Percentiles rank a stretch among this genome's conserved stretches.
These are phyloP conservation scores for Arxiozyma slooffiae DNA, from an alignment of 1,139 yeast species.

Conservation along the genomic window DNA sequence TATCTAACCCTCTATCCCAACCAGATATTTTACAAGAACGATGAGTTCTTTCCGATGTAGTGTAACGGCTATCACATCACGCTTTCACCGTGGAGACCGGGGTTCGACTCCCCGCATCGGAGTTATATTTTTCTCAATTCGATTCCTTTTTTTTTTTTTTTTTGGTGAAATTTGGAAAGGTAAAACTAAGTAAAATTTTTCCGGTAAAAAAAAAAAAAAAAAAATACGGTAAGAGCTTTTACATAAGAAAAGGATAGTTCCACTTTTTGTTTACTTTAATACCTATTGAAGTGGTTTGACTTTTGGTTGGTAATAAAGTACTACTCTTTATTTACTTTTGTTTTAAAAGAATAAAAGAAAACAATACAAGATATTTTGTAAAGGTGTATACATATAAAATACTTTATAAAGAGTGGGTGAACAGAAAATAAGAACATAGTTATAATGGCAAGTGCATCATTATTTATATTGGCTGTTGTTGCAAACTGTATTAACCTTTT, in stretches of 20 bases:
- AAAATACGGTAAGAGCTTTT: no score
- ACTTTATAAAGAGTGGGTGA: background rate
- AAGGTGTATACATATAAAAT: no score
- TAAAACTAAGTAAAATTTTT: no score
- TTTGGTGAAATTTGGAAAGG: background rate
- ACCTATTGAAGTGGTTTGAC: background rate
- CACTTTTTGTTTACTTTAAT: background rate
- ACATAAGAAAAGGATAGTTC: background rate
- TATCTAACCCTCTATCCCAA: no score
- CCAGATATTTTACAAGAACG: no score
- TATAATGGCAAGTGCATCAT: slow-evolving; percentile 32
- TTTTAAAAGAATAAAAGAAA: no score
- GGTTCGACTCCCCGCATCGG: slow-evolving; percentile 29
- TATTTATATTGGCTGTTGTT: slow-evolving; percentile 76
- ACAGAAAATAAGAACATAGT: background rate
- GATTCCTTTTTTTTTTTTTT: background rate
- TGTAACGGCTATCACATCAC: slow-evolving; percentile 14
- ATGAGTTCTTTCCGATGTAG: slow-evolving; percentile 6
- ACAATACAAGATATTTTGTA: background rate
- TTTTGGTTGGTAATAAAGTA: background rate
- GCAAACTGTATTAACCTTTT: slow-evolving; percentile 81
- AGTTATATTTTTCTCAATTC: no score
- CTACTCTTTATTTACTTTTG: no score
- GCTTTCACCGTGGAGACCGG: slow-evolving; percentile 29
- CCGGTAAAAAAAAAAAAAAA: background rate